Base-by-base conservation (phyloP, 2,329 filamentous ascomycete species). In the Amesomyces nigricolor region DNA sequence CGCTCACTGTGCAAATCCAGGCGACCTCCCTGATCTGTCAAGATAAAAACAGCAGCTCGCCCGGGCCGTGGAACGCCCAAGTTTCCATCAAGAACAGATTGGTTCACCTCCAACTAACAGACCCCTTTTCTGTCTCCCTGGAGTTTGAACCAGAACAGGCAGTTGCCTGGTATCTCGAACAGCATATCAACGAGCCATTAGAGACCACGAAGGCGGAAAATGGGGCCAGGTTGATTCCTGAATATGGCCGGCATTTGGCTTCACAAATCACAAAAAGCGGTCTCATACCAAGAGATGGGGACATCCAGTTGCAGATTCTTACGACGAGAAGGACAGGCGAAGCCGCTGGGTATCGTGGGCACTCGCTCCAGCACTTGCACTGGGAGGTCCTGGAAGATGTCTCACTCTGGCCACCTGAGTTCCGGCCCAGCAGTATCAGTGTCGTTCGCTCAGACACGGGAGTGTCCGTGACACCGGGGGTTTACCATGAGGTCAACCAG, bases 381-480 rank as follows among this genome's bases (percentile, higher is more conserved):
- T 50, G 47, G 47, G 47, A 50, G n/a, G 38, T 50, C 1, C 16
- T 50, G 26, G 47, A 42, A 29, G 22, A 50, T 26, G 35, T 32
- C 14, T 17, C 14, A 16, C 17, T 50, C 8, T 50, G 47, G 47
- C 47, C 47, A 10, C 4, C 11, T 9, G 38, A 38, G 5, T 40
- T 29, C 38, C 17, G 22, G 14, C 16, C 42, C 38, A 32, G 7
- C 17, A 50, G 22, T 16, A 37, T 50, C 14, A 50, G 35, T 22
- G 47, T 50, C 4, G 38, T 32, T 11, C 47, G 47, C 3, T 50
- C 47, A 17, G 8, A 42, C 5, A 26, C 7, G 9, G 38, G n/a
- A 19, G 7, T 16, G 7, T 2, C 16, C 8, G 10, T 35, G 22
- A 7, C 47, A 22, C 8, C 3, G 16, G 22, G 16, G 10, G 9